phyloP scores from a whole-genome alignment of 2,329 filamentous ascomycete species.

The Lizonia empirigonia region DNA sequence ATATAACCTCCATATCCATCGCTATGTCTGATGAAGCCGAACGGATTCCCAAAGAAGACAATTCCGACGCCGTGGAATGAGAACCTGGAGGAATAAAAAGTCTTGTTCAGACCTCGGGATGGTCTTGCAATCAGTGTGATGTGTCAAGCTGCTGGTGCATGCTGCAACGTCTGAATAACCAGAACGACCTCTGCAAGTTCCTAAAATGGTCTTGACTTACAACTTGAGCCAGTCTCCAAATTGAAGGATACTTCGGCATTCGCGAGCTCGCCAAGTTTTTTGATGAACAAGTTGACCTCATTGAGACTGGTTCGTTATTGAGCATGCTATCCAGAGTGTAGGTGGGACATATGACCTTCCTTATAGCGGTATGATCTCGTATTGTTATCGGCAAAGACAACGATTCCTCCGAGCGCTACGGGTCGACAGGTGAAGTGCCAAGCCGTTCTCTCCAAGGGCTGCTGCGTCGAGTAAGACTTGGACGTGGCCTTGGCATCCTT shows the following conservation, averaged over 20 bases:
- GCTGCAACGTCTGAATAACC: too few relatives aligned
- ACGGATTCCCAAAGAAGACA: constrained; percentile 31
- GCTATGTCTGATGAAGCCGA: constrained; percentile 29
- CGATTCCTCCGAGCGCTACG: constrained; percentile 18
- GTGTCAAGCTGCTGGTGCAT: too few relatives aligned
- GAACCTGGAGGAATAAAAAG: constrained; percentile 4
- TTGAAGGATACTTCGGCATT: constrained; percentile 19
- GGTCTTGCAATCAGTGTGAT: too few relatives aligned
- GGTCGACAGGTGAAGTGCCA: constrained; percentile 30
- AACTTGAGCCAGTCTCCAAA: constrained; percentile 34
- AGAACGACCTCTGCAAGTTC: too few relatives aligned
- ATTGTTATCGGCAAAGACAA: constrained; percentile 19
- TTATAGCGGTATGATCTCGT: constrained; percentile 8
- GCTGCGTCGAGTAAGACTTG: constrained; percentile 21
- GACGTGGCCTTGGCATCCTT: constrained; percentile 22
- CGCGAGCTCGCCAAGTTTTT: constrained; percentile 23
- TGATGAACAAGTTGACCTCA: constrained; percentile 14
- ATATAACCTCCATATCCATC: constrained; percentile 29
- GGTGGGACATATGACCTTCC: constrained; percentile 5
- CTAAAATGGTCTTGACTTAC: constrained; percentile 24
- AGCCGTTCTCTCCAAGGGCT: constrained; percentile 27
- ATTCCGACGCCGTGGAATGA: constrained; percentile 21
- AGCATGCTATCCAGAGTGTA: constrained; percentile 16
- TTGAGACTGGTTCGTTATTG: constrained; percentile 24
- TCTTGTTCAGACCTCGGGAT: too few relatives aligned